Evolutionary conservation across 352 stramenopile species (phyloP).

Genomic region (Phytophthora agathidicida): DNA sequence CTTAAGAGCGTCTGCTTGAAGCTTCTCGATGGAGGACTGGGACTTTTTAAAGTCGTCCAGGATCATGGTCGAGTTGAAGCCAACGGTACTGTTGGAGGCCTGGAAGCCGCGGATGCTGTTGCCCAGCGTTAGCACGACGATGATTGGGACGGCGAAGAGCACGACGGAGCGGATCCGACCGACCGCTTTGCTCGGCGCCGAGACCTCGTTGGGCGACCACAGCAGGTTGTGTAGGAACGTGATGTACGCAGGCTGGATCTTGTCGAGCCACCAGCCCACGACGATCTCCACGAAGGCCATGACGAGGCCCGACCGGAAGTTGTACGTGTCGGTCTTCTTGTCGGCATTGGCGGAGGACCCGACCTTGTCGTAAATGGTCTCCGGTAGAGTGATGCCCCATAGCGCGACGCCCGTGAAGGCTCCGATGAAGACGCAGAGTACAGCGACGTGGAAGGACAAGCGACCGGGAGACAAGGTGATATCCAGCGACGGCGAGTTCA

Average conservation of each 20-base stretch:
- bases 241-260: constrained; percentile 42
- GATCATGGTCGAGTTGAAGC: constrained; percentile 52
- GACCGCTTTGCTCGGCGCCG: constrained; percentile 13
- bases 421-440: constrained; percentile 28
- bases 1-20: constrained; percentile 15
- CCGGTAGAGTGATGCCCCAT: constrained; percentile 30
- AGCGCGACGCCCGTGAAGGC: constrained; percentile 42
- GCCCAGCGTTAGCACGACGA: constrained; percentile 46
- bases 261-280: constrained; percentile 38
- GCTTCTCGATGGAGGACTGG: constrained; percentile 34
- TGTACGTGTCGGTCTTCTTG: constrained; percentile 44
- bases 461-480: constrained; percentile 27
- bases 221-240: constrained; percentile 60
- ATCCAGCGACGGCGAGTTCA: constrained; percentile 20
- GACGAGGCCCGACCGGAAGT: constrained; percentile 49
- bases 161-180: constrained; percentile 21
- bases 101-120: constrained; percentile 61
- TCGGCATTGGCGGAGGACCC: constrained; percentile 39
- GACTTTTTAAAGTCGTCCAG: constrained; percentile 48
- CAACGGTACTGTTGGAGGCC: constrained; percentile 51
- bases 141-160: constrained; percentile 45
- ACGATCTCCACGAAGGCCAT: constrained; percentile 54
- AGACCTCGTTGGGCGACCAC: constrained; percentile 31
- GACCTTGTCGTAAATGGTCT: constrained; percentile 46
- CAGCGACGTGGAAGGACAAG: constrained; percentile 35